Evolutionary conservation across 164 flowering plant genomes (phyloP), one percentile per base, ranked within the genome.

Genomic region (Vitis rotundifolia): DNA sequence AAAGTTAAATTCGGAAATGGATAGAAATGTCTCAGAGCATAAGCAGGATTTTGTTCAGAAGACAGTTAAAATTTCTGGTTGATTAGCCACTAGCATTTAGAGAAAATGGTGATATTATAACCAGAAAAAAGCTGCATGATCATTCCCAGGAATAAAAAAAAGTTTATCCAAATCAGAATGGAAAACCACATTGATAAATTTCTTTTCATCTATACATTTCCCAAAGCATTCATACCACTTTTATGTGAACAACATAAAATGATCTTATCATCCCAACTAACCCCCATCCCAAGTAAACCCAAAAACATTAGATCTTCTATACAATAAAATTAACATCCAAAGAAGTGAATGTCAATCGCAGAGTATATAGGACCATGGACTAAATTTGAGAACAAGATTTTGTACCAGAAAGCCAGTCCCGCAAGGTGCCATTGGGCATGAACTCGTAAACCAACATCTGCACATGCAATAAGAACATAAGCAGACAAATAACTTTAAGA

Each of bases 391-490:
- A 71, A n/a, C 44, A 63, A 50, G n/a, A 66, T 59, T 44, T 49
- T 50, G 59, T 75, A 89, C 91, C 86, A 71, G 81, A 80, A 65
- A 89, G 84, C 76, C 81, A 79, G 76, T 87, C 80, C 57, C 82
- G 74, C 58, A 89, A 66, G 19, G 89, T 77, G 29, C 90, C 93
- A 77, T 84, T 86, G 5, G 87, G 76, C 87, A 89, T 81, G 76
- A 86, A 87, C 71, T 89, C 91, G 66, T 89, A 89, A 14, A 87
- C 81, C 75, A 89, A 78, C 91, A 89, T 89, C 91, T 87, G 87
- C 80, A 74, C 55, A 69, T 10, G 61, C 57, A 77, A 12, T 62
- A 63, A 70, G 66, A 80, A 51, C 47, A 66, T 22, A 22, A 22
- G 26, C 26, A 22, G 26, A 22, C 26, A 22, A 22, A 22, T 22